phyloP scores from a whole-genome alignment of 1,284 basidiomycete species.

The Ustilago cynodontis region DNA sequence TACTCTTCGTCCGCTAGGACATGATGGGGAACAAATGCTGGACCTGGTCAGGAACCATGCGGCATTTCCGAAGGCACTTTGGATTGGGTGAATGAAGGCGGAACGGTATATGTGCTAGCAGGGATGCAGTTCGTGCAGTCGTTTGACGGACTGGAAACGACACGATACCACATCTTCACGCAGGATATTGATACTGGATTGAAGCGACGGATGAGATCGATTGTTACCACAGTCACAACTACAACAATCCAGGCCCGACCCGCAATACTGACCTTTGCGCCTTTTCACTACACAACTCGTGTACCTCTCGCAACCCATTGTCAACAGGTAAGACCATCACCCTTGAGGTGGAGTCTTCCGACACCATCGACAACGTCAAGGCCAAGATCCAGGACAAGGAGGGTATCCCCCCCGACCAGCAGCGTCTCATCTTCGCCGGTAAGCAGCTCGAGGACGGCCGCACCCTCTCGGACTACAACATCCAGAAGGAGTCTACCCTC shows the following conservation, averaged over 20 bases:
- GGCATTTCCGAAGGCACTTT: too few species aligned
- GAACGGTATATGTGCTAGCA: too few species aligned
- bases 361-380: constrained; percentile 71
- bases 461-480: constrained; percentile 77
- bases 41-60: neutral
- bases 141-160: too few species aligned
- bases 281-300: neutral
- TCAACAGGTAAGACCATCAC: constrained; percentile 70
- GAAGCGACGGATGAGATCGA: constrained; percentile 24
- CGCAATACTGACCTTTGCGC: neutral
- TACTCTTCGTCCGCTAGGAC: too few species aligned
- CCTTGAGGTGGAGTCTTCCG: constrained; percentile 71
- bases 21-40: too few species aligned
- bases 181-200: neutral
- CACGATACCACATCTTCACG: neutral
- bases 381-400: constrained; percentile 74
- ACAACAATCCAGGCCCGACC: neutral
- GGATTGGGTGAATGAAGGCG: too few species aligned
- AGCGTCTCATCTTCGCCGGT: constrained; percentile 97
- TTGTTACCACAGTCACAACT: neutral
- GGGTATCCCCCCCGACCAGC: constrained; percentile 92
- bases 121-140: too few species aligned
- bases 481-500: constrained; percentile 77
- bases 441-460: constrained; percentile 83
- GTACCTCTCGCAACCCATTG: neutral